phyloP scores from a whole-genome alignment of 805 yeast species.

The Metschnikowia shivogae region DNA sequence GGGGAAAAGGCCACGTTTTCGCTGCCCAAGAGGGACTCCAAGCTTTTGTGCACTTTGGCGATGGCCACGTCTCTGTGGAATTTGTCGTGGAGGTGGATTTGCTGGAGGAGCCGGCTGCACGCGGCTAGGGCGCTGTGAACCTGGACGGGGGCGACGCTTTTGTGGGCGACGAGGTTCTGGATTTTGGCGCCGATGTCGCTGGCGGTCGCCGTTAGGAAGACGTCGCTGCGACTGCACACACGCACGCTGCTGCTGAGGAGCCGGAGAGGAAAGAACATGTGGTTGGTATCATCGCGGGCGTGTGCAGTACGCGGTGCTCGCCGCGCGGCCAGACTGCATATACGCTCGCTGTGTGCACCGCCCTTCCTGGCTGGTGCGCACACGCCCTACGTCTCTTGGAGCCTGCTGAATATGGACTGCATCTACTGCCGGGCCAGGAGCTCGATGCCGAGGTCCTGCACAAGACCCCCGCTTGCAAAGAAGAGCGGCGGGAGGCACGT shows the following conservation, averaged over 20 bases:
- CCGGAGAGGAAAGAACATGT: background rate
- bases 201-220: conserved; percentile 1
- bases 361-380: no score
- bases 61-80: conserved; percentile 22
- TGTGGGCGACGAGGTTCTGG: conserved; percentile 5
- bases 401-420: no score
- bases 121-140: conserved; percentile 22
- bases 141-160: conserved; percentile 2
- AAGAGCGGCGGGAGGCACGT: no score
- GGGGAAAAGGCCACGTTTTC: conserved; percentile 21
- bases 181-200: conserved; percentile 12
- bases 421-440: no score
- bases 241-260: background rate
- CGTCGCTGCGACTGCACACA: background rate
- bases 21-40: conserved; percentile 20
- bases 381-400: no score
- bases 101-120: conserved; percentile 20
- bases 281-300: background rate
- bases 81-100: conserved; percentile 20
- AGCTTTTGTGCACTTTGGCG: conserved; percentile 18
- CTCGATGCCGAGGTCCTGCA: no score
- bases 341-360: no score
- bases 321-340: no score
- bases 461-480: no score
- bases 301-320: no score